Evolutionary conservation across 2,329 filamentous ascomycete species (phyloP).

Genomic region (Fusarium compactum): DNA sequence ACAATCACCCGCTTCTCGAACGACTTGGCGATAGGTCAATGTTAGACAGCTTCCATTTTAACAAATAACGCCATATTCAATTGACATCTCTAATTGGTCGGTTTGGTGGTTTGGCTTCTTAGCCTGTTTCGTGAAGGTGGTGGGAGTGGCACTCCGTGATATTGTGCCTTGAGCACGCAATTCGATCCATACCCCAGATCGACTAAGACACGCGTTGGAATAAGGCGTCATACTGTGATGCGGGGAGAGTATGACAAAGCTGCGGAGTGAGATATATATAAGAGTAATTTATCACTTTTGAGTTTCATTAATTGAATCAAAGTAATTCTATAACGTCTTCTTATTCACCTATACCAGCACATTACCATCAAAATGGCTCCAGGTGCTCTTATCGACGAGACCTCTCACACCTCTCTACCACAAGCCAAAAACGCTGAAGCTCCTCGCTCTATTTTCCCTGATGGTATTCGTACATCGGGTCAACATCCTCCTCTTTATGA

Average conservation of each 20-base stretch:
- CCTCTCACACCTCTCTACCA: slow-evolving; percentile 27
- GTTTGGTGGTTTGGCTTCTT: not conserved
- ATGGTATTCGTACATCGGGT: slow-evolving; percentile 69
- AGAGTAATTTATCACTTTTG: not conserved
- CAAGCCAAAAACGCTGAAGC: slow-evolving; percentile 44
- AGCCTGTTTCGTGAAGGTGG: slow-evolving; percentile 25
- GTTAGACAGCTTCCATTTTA: not conserved
- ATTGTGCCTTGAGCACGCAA: slow-evolving; percentile 45
- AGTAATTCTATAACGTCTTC: not conserved
- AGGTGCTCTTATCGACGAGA: slow-evolving; percentile 43
- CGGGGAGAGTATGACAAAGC: slow-evolving; percentile 33
- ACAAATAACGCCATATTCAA: slow-evolving; percentile 32
- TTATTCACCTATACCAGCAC: not conserved
- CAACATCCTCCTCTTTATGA: slow-evolving; percentile 79
- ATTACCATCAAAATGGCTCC: slow-evolving; percentile 40
- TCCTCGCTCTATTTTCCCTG: slow-evolving; percentile 55
- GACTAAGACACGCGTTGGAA: slow-evolving; percentile 12
- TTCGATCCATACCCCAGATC: slow-evolving; percentile 16
- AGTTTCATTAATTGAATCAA: slow-evolving; percentile 9
- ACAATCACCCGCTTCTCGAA: slow-evolving; percentile 8
- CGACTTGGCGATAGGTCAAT: not conserved
- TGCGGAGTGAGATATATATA: slow-evolving; percentile 15
- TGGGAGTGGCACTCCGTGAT: slow-evolving; percentile 46
- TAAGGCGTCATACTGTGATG: slow-evolving; percentile 43
- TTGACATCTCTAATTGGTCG: slow-evolving; percentile 14